A percentile compares a stretch with the other conserved stretches of the same genome.
phyloP scores from a whole-genome alignment of 495 filamentous ascomycete species.

The Penicillium canescens region DNA sequence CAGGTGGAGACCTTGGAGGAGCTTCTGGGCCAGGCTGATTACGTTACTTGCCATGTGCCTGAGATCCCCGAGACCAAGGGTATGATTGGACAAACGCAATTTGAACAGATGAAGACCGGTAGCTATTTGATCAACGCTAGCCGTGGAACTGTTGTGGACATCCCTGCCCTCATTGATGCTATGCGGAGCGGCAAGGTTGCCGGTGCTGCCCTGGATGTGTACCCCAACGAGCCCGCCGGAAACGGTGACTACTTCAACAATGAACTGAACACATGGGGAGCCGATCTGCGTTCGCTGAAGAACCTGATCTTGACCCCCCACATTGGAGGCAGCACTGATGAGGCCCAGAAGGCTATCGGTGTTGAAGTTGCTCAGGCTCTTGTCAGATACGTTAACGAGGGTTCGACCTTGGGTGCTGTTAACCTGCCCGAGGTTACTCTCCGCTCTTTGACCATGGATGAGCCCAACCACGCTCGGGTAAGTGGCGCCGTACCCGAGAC shows the following conservation, averaged over 20 bases:
- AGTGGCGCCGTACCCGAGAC: slow-evolving; percentile 17
- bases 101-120: slow-evolving; percentile 87
- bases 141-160: slow-evolving; percentile 91
- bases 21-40: slow-evolving; percentile 80
- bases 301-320: slow-evolving; percentile 96
- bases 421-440: slow-evolving; percentile 94
- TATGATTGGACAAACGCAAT: slow-evolving; percentile 75
- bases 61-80: slow-evolving; percentile 89
- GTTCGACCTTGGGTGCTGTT: slow-evolving; percentile 84
- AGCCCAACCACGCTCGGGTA: slow-evolving; percentile 82
- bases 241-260: slow-evolving; percentile 95
- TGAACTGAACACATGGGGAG: slow-evolving; percentile 81
- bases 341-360: slow-evolving; percentile 96
- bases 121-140: slow-evolving; percentile 95
- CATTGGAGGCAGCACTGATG: slow-evolving; percentile 96
- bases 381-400: slow-evolving; percentile 90
- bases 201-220: slow-evolving; percentile 94
- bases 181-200: slow-evolving; percentile 87
- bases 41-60: slow-evolving; percentile 91
- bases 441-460: slow-evolving; percentile 81
- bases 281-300: slow-evolving; percentile 79
- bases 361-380: slow-evolving; percentile 87
- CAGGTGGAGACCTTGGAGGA: slow-evolving; percentile 78
- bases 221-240: slow-evolving; percentile 86
- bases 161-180: slow-evolving; percentile 85